Evolutionary conservation across 1,284 basidiomycete species (phyloP), one percentile per base, ranked within the genome.

Genomic region (Trametes sp.): DNA sequence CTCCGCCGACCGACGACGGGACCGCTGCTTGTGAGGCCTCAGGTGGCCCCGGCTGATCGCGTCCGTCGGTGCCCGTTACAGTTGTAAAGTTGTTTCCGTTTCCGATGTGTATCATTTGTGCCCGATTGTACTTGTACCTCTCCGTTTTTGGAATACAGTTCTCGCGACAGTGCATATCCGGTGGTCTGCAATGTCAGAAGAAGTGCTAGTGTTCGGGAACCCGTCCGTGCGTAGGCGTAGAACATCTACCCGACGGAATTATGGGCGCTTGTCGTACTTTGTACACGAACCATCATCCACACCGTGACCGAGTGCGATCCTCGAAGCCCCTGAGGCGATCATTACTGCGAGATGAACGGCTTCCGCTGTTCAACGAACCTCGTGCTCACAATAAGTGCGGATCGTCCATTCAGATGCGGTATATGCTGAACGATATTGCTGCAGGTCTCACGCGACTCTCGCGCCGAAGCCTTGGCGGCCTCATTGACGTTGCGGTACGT

Each of bases 81-180:
- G 45, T 46, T 48, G 45, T 56, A 46, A 46, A 28, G 13, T 26
- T 14, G 44, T n/a, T 19, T 29, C 21, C 19, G 21, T 11, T 49
- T 23, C 24, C 13, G 33, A 45, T 53, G 52, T 54, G 46, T 41
- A 49, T 50, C 54, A 59, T 41, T 38, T 24, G 56, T 23, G 26
- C 46, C 24, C 50, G 9, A 19, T 53, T 59, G 59, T 60, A 60
- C 52, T 60, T 60, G 59, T 60, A 60, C 54, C 36, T 7, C 23
- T 21, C 10, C n/a, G 52, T 54, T 21, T n/a, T 60, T 60, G 59
- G 52, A 60, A 60, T 60, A 54, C 59, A 50, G 24, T 23, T 24
- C 29, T 16, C 38, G 41, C 31, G 23, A 26, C 14, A 46, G 26
- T 11, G 11, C 9, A 46, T 46, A 10, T 26, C 1, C 23, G 13